Base-by-base conservation (phyloP, 306 rosid genomes). In the Spatholobus suberectus region DNA sequence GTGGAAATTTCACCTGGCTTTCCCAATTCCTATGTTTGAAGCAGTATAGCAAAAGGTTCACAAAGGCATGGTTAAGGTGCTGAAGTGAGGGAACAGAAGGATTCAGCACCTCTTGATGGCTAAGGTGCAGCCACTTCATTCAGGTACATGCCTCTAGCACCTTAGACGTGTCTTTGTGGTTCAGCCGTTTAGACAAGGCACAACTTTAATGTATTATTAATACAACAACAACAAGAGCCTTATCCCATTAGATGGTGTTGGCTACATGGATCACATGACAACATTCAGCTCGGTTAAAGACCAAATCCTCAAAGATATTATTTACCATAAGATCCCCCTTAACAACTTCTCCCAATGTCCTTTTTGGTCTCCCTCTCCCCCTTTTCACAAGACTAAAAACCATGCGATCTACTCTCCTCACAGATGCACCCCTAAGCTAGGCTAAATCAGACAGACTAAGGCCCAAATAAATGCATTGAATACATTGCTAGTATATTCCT, bases 11-110 rank as follows among this genome's bases (percentile, higher is more conserved):
- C 61, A 52, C 38, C 24, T 41, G 21, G n/a, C 21, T 51, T 65
- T 27, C 17, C 17, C 58, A 67, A 17, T 47, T 82, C 43, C 6
- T 54, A 32, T 12, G 47, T 63, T 44, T 47, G 59, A 65, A 62
- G 49, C 35, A 46, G 51, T 46, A 27, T 34, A 43, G 23, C 44
- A 63, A 77, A 44, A 77, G 49, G 57, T 76, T 26, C n/a, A n/a
- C 7, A 54, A 37, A 52, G 68, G 32, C 34, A 58, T 58, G 65
- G 35, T 20, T 23, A 26, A 46, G 51, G 40, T 27, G 14, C 38
- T 38, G 32, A 69, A 55, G 23, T 10, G 10, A 47, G 51, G 77
- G 14, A 26, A 55, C 23, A 54, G 8, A 52, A 15, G 70, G 18
- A 9, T 3, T 41, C 54, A 21, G 40, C 20, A 78, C 41, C 41